Evolutionary conservation across 176 grass and related monocot species (phyloP), one percentile per base, ranked within the genome.

Genomic region (Microstegium vimineum): DNA sequence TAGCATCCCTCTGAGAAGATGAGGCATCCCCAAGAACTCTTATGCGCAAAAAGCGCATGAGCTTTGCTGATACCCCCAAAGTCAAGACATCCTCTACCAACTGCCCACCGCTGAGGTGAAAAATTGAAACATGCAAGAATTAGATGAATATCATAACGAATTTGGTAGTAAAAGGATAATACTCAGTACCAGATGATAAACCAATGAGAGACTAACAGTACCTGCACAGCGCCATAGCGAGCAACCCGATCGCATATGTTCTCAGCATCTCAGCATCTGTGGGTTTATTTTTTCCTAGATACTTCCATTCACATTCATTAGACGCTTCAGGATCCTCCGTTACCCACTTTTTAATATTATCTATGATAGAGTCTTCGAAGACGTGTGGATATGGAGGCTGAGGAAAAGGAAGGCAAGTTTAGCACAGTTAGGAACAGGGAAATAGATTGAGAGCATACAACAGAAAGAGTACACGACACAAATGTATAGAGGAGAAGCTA

Each of bases 291-390:
- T 36, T 86, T 72, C 87, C 80, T 33, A 95, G 76, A 75, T 93
- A 81, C 64, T 86, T 95, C 89, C 90, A 95, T 63, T 91, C 86
- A 66, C 75, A 69, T 80, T 85, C 88, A 70, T 76, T 75, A 52
- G 81, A 90, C 16, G 46, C 56, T 45, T 82, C 82, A 73, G 34
- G 66, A 86, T 91, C 92, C 52, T 90, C 79, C 5, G 26, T 86
- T 71, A 98, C 89, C 95, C 95, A 98, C 18, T 23, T 84, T 83
- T 93, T 98, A 35, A 98, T 84, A 73, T 98, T 94, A 37, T 86
- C 95, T 41, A 98, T 27, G 52, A 86, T 94, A 66, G 84, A 20
- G 43, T 95, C 95, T 33, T 99, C 91, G 68, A 99, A 91, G 69
- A 82, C 90, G 56, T 93, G 91, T 30, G 95, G 90, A 61, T 91